Percentiles rank a stretch among this genome's conserved stretches.
phyloP scores from a whole-genome alignment of 164 flowering plant genomes.

The Nymphaea colorata region DNA sequence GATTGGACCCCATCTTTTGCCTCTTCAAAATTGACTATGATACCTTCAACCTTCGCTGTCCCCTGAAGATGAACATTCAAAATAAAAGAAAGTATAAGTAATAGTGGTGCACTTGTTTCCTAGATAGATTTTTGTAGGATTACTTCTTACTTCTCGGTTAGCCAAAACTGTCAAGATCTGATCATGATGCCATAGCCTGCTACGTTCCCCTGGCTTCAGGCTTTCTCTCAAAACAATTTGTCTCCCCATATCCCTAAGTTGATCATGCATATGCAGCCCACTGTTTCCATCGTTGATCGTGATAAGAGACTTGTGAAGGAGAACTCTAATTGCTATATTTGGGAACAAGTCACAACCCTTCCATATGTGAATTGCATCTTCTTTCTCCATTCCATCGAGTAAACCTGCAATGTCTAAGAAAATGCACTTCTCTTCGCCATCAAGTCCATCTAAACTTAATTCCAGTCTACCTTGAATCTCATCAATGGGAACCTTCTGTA shows the following conservation, averaged over 20 bases:
- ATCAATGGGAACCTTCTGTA: constrained; percentile 17
- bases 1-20: too few relatives aligned
- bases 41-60: too few relatives aligned
- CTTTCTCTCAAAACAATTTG: constrained; percentile 25
- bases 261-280: constrained; percentile 38
- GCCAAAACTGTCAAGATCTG: constrained; percentile 10
- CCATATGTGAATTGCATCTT: constrained; percentile 18
- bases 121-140: too few relatives aligned
- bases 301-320: constrained; percentile 23
- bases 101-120: too few relatives aligned
- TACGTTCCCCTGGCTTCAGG: constrained; percentile 26
- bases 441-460: constrained; percentile 36
- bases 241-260: constrained; percentile 42
- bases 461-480: constrained; percentile 22
- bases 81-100: too few relatives aligned
- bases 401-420: constrained; percentile 47
- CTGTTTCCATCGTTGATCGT: constrained; percentile 11
- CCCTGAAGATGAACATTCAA: too few relatives aligned
- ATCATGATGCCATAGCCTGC: constrained; percentile 32
- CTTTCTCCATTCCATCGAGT: constrained; percentile 20
- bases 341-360: constrained; percentile 4
- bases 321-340: constrained; percentile 18
- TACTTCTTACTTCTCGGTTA: neutral
- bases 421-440: constrained; percentile 8
- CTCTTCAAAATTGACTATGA: too few relatives aligned